Percentiles rank a stretch among this genome's conserved stretches.
phyloP scores from a whole-genome alignment of 2,329 filamentous ascomycete species.

The Penicillium rolfsii region DNA sequence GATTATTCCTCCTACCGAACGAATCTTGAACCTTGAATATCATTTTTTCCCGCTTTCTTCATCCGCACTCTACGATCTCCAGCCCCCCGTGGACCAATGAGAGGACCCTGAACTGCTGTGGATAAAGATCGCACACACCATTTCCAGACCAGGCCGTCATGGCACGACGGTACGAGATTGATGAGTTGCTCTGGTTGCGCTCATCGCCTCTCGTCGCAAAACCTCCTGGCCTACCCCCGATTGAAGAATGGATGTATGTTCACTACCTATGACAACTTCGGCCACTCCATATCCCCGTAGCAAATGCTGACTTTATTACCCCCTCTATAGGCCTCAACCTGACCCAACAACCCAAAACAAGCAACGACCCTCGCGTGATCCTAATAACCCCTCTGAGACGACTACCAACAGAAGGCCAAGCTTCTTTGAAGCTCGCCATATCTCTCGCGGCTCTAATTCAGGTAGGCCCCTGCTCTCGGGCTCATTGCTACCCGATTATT shows the following conservation, averaged over 20 bases:
- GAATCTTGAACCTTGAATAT: constrained; percentile 5
- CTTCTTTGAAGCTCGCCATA: constrained; percentile 49
- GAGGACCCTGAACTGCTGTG: constrained; percentile 30
- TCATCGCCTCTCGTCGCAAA: constrained; percentile 82
- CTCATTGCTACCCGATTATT: not conserved
- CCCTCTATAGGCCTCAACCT: constrained; percentile 42
- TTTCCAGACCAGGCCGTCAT: constrained; percentile 36
- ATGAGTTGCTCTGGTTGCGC: constrained; percentile 74
- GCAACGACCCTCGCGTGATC: constrained; percentile 40
- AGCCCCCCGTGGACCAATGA: constrained; percentile 33
- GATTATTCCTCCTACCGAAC: constrained; percentile 3
- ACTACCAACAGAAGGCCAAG: constrained; percentile 42
- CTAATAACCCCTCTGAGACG: constrained; percentile 40
- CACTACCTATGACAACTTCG: constrained; percentile 16
- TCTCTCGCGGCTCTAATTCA: constrained; percentile 54
- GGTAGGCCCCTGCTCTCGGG: constrained; percentile 42
- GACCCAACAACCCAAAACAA: constrained; percentile 48
- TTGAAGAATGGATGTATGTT: constrained; percentile 91
- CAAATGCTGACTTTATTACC: constrained; percentile 20
- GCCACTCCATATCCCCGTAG: constrained; percentile 11
- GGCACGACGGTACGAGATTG: constrained; percentile 70
- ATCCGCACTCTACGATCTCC: constrained; percentile 6
- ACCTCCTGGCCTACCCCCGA: constrained; percentile 76
- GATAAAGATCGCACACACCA: constrained; percentile 31
- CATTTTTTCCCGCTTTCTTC: constrained; percentile 2